Evolutionary conservation across 768 basidiomycete species (phyloP).

Genomic region (Amanita phalloides): DNA sequence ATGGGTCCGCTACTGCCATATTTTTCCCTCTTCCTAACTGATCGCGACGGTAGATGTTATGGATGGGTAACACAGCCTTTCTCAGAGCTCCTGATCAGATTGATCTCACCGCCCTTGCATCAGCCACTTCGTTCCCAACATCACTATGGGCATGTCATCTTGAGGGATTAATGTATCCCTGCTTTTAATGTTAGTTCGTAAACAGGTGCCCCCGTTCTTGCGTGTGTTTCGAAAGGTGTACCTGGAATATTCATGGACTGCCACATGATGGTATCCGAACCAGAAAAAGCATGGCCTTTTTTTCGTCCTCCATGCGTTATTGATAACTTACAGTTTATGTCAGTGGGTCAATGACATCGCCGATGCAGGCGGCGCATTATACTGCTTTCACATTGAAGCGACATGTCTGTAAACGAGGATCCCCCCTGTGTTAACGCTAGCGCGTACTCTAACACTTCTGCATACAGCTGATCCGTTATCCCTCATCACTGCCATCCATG

Average conservation of each 20-base stretch:
- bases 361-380: conserved; percentile 87
- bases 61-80: conserved; percentile 61
- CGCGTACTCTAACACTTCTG: background rate
- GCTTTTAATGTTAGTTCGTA: conserved; percentile 7
- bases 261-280: conserved; percentile 99
- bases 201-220: conserved; percentile 77
- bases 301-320: background rate
- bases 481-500: conserved; percentile 74
- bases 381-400: conserved; percentile 96
- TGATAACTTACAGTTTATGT: background rate
- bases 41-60: conserved; percentile 67
- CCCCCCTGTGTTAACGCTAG: background rate
- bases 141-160: conserved; percentile 75
- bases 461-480: conserved; percentile 52
- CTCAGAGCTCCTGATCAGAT: conserved; percentile 6
- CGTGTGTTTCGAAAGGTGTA: conserved; percentile 75
- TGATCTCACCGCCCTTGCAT: conserved; percentile 7
- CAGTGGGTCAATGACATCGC: conserved; percentile 98
- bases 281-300: conserved; percentile 57
- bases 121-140: conserved; percentile 97
- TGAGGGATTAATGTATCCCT: background rate
- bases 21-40: background rate
- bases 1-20: conserved; percentile 54
- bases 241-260: conserved; percentile 99
- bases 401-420: conserved; percentile 36